A percentile compares a stretch with the other conserved stretches of the same genome.
Conservation (phyloP, 352 stramenopile species). For the Globisporangium radiosum region DNA sequence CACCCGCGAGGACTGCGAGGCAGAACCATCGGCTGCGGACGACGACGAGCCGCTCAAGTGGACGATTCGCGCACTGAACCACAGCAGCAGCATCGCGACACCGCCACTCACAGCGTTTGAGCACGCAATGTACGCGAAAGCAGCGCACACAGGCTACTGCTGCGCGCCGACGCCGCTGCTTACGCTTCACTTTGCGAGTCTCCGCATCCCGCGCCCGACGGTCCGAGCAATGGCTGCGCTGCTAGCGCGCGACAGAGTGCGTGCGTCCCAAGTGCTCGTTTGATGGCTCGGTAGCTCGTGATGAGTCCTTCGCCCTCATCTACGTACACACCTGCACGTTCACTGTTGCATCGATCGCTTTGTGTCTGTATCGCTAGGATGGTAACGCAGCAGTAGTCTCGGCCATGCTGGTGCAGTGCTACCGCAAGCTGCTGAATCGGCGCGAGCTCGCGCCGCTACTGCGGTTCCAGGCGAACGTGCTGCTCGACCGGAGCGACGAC, state of each 20-base stretch:
- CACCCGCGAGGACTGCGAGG: no score
- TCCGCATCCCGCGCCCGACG: conserved; percentile 13
- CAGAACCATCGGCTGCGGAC: not conserved
- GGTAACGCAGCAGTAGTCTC: conserved; percentile 1
- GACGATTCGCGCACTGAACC: conserved; percentile 17
- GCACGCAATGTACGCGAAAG: conserved; percentile 14
- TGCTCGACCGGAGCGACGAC: conserved; percentile 9
- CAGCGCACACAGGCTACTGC: conserved; percentile 12
- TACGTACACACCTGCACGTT: no score
- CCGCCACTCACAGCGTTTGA: conserved; percentile 4
- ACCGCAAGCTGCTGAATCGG: conserved; percentile 5
- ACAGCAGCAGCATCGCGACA: not conserved
- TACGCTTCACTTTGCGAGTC: conserved; percentile 16
- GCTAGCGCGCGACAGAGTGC: conserved; percentile 4
- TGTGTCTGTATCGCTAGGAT: conserved; percentile 2
- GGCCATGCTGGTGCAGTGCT: conserved; percentile 5
- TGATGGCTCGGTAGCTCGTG: not conserved
- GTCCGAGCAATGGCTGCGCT: conserved; percentile 16
- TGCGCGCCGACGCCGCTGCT: conserved; percentile 6
- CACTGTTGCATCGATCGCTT: not conserved
- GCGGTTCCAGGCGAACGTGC: conserved; percentile 7
- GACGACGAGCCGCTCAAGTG: conserved; percentile 3
- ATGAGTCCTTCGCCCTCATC: no score
- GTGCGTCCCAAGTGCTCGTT: not conserved
- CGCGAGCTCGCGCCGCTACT: conserved; percentile 2